These are phyloP conservation scores for Saccharomyces kudriavzevii DNA, from an alignment of 805 yeast species.

Conservation along the genomic window DNA sequence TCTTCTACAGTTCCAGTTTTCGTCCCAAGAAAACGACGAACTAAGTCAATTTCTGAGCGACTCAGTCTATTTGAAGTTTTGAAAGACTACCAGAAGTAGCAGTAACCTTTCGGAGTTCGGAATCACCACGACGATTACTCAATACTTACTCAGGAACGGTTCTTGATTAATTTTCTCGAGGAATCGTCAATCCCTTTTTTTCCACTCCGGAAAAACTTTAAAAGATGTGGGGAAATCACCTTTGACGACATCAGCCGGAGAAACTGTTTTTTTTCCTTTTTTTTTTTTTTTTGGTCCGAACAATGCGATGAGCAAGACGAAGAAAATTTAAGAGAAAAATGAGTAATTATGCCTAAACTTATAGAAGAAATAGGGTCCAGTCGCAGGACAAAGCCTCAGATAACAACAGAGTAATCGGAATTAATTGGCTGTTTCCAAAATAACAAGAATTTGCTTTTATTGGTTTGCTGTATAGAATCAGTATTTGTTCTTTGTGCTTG, in stretches of 20 bases:
- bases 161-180: background rate
- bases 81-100: background rate
- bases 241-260: background rate
- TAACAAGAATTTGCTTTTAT: background rate
- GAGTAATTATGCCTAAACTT: background rate
- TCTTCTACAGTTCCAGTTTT: slow-evolving; percentile 1
- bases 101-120: background rate
- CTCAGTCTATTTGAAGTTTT: background rate
- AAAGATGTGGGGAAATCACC: background rate
- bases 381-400: background rate
- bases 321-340: background rate
- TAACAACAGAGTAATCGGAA: background rate
- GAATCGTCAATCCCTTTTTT: background rate
- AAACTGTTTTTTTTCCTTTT: background rate
- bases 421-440: background rate
- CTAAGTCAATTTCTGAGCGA: background rate
- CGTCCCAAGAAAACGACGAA: background rate
- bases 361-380: background rate
- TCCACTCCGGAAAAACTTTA: background rate
- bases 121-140: background rate
- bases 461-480: background rate
- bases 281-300: background rate
- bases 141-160: background rate
- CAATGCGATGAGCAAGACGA: background rate
- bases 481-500: background rate